A percentile compares a stretch with the other conserved stretches of the same genome.
phyloP scores from a whole-genome alignment of 2,329 filamentous ascomycete species.

The Gaeumannomyces tritici region DNA sequence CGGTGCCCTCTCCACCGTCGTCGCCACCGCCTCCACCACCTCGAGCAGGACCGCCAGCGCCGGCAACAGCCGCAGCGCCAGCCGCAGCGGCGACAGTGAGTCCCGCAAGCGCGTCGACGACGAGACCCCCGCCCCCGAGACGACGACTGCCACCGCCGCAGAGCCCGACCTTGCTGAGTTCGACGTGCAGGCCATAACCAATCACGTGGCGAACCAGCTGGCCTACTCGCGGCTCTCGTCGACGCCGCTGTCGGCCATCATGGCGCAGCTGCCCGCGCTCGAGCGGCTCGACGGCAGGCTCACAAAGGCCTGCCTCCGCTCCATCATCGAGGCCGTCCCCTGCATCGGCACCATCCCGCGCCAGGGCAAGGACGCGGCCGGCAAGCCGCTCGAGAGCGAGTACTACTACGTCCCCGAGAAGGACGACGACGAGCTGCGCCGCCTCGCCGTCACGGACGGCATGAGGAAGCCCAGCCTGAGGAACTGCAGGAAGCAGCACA shows the following conservation, averaged over 20 bases:
- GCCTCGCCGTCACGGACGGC: slow-evolving; percentile 74
- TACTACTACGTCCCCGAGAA: slow-evolving; percentile 92
- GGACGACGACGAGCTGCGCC: slow-evolving; percentile 69
- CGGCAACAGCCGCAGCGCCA: not conserved
- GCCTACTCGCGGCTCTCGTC: slow-evolving; percentile 90
- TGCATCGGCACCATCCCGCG: slow-evolving; percentile 85
- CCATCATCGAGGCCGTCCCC: slow-evolving; percentile 60
- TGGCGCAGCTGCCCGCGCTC: slow-evolving; percentile 70
- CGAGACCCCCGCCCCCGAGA: slow-evolving; percentile 1
- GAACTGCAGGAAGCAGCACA: slow-evolving; percentile 90
- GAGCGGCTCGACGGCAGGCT: slow-evolving; percentile 43
- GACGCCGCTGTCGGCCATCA: slow-evolving; percentile 79
- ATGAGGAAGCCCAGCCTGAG: slow-evolving; percentile 82
- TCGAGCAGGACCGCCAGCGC: not conserved
- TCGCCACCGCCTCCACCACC: not conserved
- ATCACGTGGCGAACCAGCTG: slow-evolving; percentile 91
- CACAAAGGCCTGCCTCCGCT: slow-evolving; percentile 54
- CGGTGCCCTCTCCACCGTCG: not conserved
- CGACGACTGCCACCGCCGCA: slow-evolving; percentile 20
- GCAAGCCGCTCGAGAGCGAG: slow-evolving; percentile 87
- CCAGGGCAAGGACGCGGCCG: slow-evolving; percentile 91
- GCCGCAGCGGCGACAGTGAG: not conserved
- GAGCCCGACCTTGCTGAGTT: slow-evolving; percentile 20
- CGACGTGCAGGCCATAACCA: slow-evolving; percentile 46
- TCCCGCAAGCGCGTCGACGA: not conserved